These are phyloP conservation scores for Fagus crenata DNA, from an alignment of 306 rosid genomes.

Conservation along the genomic window DNA sequence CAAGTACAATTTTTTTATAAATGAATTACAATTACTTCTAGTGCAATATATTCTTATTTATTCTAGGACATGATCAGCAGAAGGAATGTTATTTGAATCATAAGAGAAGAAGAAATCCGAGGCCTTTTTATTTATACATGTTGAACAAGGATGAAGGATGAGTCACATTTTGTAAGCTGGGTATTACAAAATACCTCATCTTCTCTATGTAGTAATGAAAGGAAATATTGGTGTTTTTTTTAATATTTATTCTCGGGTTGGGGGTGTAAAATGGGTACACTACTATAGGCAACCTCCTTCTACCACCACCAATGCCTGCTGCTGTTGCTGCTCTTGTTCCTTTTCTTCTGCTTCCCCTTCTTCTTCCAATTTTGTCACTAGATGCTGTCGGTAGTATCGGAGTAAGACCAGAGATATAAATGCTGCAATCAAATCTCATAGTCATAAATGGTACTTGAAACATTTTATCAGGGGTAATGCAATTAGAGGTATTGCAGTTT, in stretches of 20 bases:
- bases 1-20: too few relatives aligned
- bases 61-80: too few relatives aligned
- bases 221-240: background rate
- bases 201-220: background rate
- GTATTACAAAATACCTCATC: too few relatives aligned
- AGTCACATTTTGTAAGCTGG: background rate
- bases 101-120: background rate
- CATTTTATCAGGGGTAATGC: too few relatives aligned
- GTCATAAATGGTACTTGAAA: too few relatives aligned
- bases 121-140: background rate
- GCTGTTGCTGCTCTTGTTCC: conserved; percentile 31
- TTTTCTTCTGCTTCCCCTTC: conserved; percentile 40
- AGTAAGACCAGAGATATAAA: conserved; percentile 69
- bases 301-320: conserved; percentile 38
- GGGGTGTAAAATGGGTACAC: background rate
- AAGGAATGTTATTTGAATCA: background rate
- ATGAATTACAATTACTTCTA: too few relatives aligned
- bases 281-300: conserved; percentile 21
- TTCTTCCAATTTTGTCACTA: conserved; percentile 39
- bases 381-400: conserved; percentile 54
- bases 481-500: too few relatives aligned
- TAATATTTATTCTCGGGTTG: background rate
- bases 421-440: conserved; percentile 42
- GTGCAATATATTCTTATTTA: too few relatives aligned
- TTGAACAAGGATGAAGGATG: background rate